Evolutionary conservation across 2,329 filamentous ascomycete species (phyloP).

Genomic region (Ramularia endophylla): DNA sequence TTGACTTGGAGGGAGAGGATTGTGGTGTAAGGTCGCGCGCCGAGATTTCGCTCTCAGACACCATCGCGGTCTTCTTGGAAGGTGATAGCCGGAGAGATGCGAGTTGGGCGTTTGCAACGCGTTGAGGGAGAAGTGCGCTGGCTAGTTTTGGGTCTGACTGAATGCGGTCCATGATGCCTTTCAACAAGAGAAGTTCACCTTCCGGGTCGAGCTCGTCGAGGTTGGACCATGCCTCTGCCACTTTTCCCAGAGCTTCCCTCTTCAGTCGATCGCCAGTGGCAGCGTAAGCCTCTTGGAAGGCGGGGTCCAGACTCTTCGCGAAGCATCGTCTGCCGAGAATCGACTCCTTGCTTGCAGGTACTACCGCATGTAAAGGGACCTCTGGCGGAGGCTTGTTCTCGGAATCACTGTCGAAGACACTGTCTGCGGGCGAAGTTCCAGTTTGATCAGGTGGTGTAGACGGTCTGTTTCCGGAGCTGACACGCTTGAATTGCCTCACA

Average conservation of each 20-base stretch:
- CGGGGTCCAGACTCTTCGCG: constrained; percentile 72
- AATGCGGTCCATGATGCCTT: constrained; percentile 67
- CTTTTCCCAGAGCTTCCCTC: constrained; percentile 72
- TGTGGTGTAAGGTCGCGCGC: constrained; percentile 21
- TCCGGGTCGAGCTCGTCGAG: constrained; percentile 87
- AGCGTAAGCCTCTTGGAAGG: constrained; percentile 80
- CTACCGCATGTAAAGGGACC: constrained; percentile 14
- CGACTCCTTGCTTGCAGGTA: constrained; percentile 63
- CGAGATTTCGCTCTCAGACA: constrained; percentile 16
- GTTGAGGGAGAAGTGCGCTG: constrained; percentile 37
- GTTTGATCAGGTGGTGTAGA: constrained; percentile 18
- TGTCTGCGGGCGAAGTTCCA: constrained; percentile 23
- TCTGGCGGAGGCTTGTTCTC: constrained; percentile 57
- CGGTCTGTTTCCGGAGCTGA: constrained; percentile 48
- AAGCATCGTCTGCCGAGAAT: constrained; percentile 76
- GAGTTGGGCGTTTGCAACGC: constrained; percentile 31
- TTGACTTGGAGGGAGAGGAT: constrained; percentile 22
- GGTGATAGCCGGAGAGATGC: constrained; percentile 27
- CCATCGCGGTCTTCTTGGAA: constrained; percentile 18
- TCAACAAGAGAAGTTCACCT: constrained; percentile 79
- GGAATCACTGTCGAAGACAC: constrained; percentile 41
- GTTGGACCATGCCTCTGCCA: constrained; percentile 79
- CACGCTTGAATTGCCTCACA: constrained; percentile 82
- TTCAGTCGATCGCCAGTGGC: constrained; percentile 61
- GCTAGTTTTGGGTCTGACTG: constrained; percentile 62